Evolutionary conservation across 2,329 filamentous ascomycete species (phyloP).

Genomic region (Tolypocladium guangdongense): DNA sequence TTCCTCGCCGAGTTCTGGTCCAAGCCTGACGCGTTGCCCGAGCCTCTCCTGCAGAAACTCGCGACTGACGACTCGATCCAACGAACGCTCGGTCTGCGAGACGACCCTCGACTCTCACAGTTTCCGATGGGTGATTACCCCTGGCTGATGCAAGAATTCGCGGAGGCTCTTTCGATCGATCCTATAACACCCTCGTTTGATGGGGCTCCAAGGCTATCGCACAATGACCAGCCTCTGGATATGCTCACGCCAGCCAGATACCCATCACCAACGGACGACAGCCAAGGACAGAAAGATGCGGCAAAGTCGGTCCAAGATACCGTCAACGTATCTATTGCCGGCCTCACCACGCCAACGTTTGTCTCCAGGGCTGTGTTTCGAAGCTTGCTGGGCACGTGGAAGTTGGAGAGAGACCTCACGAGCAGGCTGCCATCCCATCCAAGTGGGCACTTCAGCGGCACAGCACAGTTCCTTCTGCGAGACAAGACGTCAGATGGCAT

Average conservation of each 20-base stretch:
- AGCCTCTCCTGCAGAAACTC: constrained; percentile 28
- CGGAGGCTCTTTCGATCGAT: constrained; percentile 43
- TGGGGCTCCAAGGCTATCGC: constrained; percentile 21
- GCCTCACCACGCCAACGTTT: constrained; percentile 35
- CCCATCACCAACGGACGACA: constrained; percentile 25
- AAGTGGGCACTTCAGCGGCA: constrained; percentile 54
- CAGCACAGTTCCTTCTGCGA: constrained; percentile 52
- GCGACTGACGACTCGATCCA: constrained; percentile 31
- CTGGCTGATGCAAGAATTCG: constrained; percentile 63
- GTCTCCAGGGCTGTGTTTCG: constrained; percentile 58
- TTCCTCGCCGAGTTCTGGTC: constrained; percentile 54
- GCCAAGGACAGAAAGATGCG: constrained; percentile 26
- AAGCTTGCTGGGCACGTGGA: constrained; percentile 61
- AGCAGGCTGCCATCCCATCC: constrained; percentile 47
- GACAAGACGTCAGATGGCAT: constrained; percentile 44
- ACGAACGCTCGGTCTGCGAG: constrained; percentile 38
- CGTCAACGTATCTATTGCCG: constrained; percentile 27
- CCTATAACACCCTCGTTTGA: constrained; percentile 20
- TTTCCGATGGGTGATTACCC: constrained; percentile 79
- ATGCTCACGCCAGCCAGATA: constrained; percentile 47
- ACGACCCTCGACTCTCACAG: constrained; percentile 45
- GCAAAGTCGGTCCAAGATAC: constrained; percentile 34
- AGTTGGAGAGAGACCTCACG: constrained; percentile 43
- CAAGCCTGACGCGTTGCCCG: constrained; percentile 8
- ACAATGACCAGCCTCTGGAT: constrained; percentile 35